A percentile compares a stretch with the other conserved stretches of the same genome.
phyloP scores from a whole-genome alignment of 306 rosid species.

The Benincasa hispida region DNA sequence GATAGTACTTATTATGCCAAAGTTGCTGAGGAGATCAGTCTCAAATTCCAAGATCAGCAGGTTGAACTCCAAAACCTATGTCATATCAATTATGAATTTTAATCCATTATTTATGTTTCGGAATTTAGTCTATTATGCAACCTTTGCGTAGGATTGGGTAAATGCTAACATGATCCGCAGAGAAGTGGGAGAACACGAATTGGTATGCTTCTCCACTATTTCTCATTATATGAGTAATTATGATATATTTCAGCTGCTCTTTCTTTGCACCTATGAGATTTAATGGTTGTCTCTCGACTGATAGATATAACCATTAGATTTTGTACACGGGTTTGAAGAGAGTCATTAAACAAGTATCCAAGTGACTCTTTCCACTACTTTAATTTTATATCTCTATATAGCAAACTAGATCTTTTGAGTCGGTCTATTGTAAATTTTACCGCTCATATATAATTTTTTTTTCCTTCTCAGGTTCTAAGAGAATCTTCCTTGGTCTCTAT shows the following conservation, averaged over 20 bases:
- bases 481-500: background rate
- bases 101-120: slow-evolving; percentile 2
- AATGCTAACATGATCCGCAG: slow-evolving; percentile 19
- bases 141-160: slow-evolving; percentile 44
- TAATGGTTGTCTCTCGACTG: background rate
- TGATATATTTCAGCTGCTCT: background rate
- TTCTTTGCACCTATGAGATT: background rate
- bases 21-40: slow-evolving; percentile 32
- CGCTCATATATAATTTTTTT: background rate
- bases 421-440: background rate
- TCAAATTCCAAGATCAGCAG: slow-evolving; percentile 51
- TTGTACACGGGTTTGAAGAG: background rate
- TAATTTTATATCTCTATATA: background rate
- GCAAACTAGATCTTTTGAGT: background rate
- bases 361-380: background rate
- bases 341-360: background rate
- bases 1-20: slow-evolving; percentile 47
- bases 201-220: slow-evolving; percentile 20
- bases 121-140: slow-evolving; percentile 11
- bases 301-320: background rate
- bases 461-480: background rate
- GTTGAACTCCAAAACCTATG: slow-evolving; percentile 23
- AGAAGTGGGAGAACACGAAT: slow-evolving; percentile 29
- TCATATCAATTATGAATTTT: background rate
- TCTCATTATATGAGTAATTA: background rate